phyloP scores from a whole-genome alignment of 2,329 filamentous ascomycete genomes.

The Phymatotrichopsis omnivora region DNA sequence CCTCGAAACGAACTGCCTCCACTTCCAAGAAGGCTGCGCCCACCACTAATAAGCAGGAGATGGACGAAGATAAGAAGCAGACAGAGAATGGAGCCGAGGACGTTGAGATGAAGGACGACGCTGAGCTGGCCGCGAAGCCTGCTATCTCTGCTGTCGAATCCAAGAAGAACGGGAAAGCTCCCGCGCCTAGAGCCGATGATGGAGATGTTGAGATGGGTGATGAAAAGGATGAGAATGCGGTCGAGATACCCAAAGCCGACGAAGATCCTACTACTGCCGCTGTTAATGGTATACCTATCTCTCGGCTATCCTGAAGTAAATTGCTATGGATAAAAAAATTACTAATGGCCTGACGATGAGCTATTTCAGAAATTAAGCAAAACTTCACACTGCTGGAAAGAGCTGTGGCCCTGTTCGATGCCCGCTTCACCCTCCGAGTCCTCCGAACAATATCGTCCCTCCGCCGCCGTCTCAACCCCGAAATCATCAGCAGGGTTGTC shows the following conservation, averaged over 20 bases:
- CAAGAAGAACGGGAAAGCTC: constrained; percentile 40
- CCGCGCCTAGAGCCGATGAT: constrained; percentile 51
- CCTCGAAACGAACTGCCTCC: constrained; percentile 20
- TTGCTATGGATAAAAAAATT: constrained; percentile 1
- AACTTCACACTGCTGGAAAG: constrained; percentile 88
- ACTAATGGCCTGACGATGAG: too few relatives aligned
- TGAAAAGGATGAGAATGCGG: constrained; percentile 38
- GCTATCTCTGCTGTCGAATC: constrained; percentile 56
- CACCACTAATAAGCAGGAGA: constrained; percentile 14
- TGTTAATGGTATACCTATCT: constrained; percentile 39
- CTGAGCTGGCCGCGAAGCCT: constrained; percentile 50
- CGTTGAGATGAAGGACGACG: constrained; percentile 64
- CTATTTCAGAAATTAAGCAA: constrained; percentile 70
- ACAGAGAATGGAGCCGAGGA: constrained; percentile 50
- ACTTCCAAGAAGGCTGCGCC: constrained; percentile 19
- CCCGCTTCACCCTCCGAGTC: constrained; percentile 86
- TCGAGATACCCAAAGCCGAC: constrained; percentile 26
- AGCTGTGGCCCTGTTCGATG: constrained; percentile 85
- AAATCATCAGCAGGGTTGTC: constrained; percentile 71
- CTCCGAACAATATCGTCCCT: constrained; percentile 91
- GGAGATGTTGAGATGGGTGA: constrained; percentile 61
- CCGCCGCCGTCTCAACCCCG: constrained; percentile 77
- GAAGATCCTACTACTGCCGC: constrained; percentile 37
- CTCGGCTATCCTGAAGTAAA: not conserved
- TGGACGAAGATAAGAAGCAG: constrained; percentile 18